phyloP scores from a whole-genome alignment of 73 alveolate genomes.

The Halteria grandinella region DNA sequence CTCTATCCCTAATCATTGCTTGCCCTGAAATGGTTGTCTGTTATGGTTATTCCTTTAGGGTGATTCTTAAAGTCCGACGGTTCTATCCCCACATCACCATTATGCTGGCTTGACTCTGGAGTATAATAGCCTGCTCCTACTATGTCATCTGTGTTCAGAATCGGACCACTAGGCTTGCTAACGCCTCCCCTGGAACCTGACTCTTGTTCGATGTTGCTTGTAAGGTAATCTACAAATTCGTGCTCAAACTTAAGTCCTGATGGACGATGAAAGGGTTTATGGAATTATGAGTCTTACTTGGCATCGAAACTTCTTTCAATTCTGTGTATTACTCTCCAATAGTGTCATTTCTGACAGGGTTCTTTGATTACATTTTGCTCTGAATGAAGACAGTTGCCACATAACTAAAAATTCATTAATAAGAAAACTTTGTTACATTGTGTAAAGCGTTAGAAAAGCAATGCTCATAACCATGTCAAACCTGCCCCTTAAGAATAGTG shows the following conservation, averaged over 20 bases:
- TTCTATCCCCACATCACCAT: background rate
- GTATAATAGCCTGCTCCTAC: conserved; percentile 31
- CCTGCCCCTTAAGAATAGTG: conserved; percentile 32
- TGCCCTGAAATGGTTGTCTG: background rate
- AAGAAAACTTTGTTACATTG: background rate
- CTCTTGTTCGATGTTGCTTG: background rate
- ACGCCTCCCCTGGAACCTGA: too few species aligned
- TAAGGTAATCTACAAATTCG: conserved; percentile 20
- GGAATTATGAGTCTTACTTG: conserved; percentile 10
- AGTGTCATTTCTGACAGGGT: background rate
- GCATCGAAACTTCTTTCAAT: conserved; percentile 20
- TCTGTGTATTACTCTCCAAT: background rate
- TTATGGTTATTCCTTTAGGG: background rate
- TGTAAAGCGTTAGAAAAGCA: conserved; percentile 10
- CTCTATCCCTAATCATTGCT: background rate
- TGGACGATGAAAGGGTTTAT: background rate
- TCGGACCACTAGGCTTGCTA: too few species aligned
- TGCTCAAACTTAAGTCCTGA: conserved; percentile 23
- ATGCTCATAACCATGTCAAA: conserved; percentile 3
- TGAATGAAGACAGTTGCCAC: conserved; percentile 18
- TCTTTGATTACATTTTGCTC: background rate
- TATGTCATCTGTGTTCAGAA: conserved; percentile 16
- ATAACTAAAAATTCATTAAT: conserved; percentile 1
- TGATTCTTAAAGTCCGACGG: background rate
- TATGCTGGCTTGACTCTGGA: background rate